phyloP scores from a whole-genome alignment of 345 rosid species.

The Euphorbia lathyris region DNA sequence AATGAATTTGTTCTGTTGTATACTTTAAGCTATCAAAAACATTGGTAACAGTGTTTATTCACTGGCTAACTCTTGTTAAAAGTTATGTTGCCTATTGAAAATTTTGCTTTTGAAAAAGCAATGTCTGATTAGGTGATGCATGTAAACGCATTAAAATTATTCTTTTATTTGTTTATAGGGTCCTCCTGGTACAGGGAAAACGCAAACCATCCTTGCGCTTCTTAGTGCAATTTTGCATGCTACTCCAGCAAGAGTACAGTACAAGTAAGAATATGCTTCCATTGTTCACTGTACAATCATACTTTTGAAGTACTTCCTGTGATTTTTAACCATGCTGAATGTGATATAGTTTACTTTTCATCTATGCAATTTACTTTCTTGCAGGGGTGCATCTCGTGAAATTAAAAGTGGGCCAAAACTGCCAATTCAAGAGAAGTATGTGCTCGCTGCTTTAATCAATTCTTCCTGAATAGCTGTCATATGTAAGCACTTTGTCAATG shows the following conservation, averaged over 20 bases:
- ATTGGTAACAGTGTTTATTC: background rate
- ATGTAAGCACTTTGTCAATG: background rate
- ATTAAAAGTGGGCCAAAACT: constrained; percentile 51
- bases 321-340: background rate
- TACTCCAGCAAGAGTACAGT: constrained; percentile 67
- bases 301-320: background rate
- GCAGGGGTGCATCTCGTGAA: constrained; percentile 48
- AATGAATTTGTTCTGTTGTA: no score
- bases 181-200: constrained; percentile 99
- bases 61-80: no score
- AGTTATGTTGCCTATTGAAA: background rate
- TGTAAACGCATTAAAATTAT: constrained; percentile 15
- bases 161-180: constrained; percentile 51
- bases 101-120: background rate
- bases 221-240: constrained; percentile 98
- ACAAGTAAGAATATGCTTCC: constrained; percentile 44
- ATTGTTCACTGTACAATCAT: background rate
- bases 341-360: constrained; percentile 1
- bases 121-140: background rate
- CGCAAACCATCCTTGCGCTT: constrained; percentile 92
- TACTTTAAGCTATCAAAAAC: background rate
- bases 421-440: constrained; percentile 77
- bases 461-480: background rate
- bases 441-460: background rate
- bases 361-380: constrained; percentile 12